Evolutionary conservation across 202 grass and related monocot genomes (phyloP), one percentile per base, ranked within the genome.

Genomic region (Hordeum pubiflorum): DNA sequence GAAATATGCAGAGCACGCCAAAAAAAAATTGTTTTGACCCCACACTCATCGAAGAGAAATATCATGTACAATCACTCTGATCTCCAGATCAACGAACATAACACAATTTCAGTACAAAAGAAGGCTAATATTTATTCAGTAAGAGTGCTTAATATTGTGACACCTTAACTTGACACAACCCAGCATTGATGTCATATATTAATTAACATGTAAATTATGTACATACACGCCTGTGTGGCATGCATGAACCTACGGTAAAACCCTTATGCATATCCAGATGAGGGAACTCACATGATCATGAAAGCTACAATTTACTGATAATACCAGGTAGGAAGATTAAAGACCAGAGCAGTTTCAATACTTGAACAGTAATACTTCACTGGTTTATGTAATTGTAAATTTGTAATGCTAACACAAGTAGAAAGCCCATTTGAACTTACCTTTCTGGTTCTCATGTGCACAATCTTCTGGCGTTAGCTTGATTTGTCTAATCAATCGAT

Each of bases 381-480:
- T 65, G 61, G 59, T 6, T 27, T 38, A 37, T 9, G 36, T 23
- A 40, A 68, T 48, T 48, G 50, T 54, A 24, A 26, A 40, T 40
- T 48, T 48, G 50, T 54, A 24, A 26, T 69, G 66, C 11, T 69
- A 44, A 69, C 22, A 44, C 21, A 44, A 26, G 38, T 26, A 26
- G 3, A 26, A 69, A 43, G 2, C 22, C 38, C 66, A 43, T 69
- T 21, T 61, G 17, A 52, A 75, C 66, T 94, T 79, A 89, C 80
- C 83, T 54, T 66, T 34, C 6, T 79, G 84, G 5, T 55, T 69
- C 43, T 83, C 79, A 43, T 37, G 75, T n/a, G 40, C 56, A 83
- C 92, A 91, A 81, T 91, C 79, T 86, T 91, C 78, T 20, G 60
- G 74, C 71, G 86, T 89, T 37, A 94, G 69, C 79, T 94, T 74